phyloP scores from a whole-genome alignment of 306 rosid genomes.

The Astragalus membranaceus region DNA sequence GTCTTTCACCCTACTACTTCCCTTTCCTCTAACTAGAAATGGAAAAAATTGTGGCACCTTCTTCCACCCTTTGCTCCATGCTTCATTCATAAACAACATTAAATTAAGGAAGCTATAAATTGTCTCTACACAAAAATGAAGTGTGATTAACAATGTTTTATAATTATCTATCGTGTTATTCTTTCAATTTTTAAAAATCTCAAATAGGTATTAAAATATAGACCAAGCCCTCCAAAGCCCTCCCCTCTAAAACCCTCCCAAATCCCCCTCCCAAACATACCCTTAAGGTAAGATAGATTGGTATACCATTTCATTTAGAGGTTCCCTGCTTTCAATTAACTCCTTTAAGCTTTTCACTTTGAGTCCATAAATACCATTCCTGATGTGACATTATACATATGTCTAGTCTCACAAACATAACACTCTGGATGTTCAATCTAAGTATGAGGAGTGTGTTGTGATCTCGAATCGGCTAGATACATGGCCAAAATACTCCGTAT shows the following conservation, averaged over 20 bases:
- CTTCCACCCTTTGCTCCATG: conserved; percentile 1
- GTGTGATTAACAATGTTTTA: no score
- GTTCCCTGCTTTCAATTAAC: conserved; percentile 1
- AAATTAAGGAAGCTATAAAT: no score
- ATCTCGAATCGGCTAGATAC: not conserved
- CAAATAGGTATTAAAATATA: no score
- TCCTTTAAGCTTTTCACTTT: conserved; percentile 2
- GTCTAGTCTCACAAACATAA: not conserved
- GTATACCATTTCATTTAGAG: not conserved
- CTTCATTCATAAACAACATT: not conserved
- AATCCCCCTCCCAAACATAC: no score
- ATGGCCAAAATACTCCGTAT: not conserved
- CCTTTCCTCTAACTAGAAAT: not conserved
- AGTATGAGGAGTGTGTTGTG: not conserved
- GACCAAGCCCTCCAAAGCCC: no score
- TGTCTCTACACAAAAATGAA: no score
- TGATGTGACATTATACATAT: not conserved
- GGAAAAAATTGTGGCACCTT: not conserved
- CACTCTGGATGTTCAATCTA: not conserved
- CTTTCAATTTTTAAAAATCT: no score
- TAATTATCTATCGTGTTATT: no score
- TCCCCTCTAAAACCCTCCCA: no score
- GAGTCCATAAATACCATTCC: not conserved
- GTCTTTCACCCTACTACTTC: not conserved
- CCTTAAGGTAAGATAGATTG: not conserved